Evolutionary conservation across 2,329 filamentous ascomycete genomes (phyloP).

Genomic region (Chrysoporthe austroafricana): DNA sequence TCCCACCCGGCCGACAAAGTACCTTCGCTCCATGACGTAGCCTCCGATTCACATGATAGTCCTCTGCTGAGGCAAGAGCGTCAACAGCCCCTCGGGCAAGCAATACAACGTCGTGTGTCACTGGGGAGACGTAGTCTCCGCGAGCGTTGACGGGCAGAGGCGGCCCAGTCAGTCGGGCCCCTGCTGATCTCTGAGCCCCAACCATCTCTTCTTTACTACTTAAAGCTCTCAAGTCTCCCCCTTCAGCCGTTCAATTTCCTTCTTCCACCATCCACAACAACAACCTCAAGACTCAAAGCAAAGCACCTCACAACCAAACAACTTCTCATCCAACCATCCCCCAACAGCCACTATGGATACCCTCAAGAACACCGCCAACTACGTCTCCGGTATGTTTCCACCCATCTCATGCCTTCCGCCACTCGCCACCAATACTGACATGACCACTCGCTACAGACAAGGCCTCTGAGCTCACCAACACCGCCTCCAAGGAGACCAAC

Average conservation of each 20-base stretch:
- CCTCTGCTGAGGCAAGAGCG: conserved; percentile 6
- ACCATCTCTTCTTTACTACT: conserved; percentile 3
- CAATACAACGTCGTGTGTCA: conserved; percentile 3
- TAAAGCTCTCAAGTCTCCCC: conserved; percentile 3
- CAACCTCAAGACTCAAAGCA: conserved; percentile 12
- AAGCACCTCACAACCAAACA: conserved; percentile 23
- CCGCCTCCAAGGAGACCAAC: conserved; percentile 62
- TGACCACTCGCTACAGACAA: conserved; percentile 26
- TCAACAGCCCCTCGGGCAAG: background rate
- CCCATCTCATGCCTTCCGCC: background rate
- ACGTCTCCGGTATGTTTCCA: conserved; percentile 60
- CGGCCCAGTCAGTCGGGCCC: background rate
- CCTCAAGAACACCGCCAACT: conserved; percentile 59
- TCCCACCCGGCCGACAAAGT: background rate
- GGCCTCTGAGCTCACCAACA: conserved; percentile 39
- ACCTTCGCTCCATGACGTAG: conserved; percentile 12
- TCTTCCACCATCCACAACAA: conserved; percentile 18
- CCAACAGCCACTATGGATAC: conserved; percentile 43
- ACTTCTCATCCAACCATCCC: conserved; percentile 21
- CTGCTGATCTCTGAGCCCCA: background rate
- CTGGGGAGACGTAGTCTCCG: background rate
- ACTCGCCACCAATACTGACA: background rate
- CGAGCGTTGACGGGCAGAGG: background rate
- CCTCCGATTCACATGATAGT: conserved; percentile 9
- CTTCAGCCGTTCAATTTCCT: background rate